phyloP scores from a whole-genome alignment of 345 rosid genomes.

The Turnera subulata region DNA sequence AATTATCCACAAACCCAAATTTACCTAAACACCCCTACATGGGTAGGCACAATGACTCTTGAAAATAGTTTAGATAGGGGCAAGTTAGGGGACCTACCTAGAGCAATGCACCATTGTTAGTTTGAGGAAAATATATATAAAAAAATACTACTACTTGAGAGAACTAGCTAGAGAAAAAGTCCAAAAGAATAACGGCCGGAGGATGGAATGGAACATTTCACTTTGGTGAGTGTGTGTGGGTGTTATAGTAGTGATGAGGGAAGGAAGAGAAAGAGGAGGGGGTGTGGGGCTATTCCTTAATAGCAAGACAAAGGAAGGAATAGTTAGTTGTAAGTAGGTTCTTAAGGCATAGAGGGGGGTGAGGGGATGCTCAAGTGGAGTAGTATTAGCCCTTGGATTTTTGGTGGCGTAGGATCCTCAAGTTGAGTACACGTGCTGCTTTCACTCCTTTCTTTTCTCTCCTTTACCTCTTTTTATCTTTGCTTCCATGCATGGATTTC shows the following conservation, averaged over 20 bases:
- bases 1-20: too few species aligned
- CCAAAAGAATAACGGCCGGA: constrained; percentile 13
- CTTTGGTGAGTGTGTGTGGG: constrained; percentile 8
- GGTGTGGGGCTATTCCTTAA: constrained; percentile 2
- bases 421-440: constrained; percentile 49
- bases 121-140: not conserved
- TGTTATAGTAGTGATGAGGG: too few species aligned
- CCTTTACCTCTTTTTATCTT: constrained; percentile 30
- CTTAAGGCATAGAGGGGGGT: constrained; percentile 4
- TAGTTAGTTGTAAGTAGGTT: constrained; percentile 25
- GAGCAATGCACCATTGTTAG: not conserved
- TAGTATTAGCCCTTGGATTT: constrained; percentile 30
- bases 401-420: constrained; percentile 34
- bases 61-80: not conserved
- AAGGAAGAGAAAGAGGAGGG: not conserved
- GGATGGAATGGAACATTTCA: constrained; percentile 19
- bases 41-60: too few species aligned
- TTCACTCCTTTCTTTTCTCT: constrained; percentile 7
- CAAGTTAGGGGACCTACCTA: not conserved
- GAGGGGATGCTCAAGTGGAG: constrained; percentile 22
- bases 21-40: too few species aligned
- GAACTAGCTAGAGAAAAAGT: not conserved
- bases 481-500: constrained; percentile 73
- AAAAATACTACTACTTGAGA: not conserved
- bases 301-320: constrained; percentile 45